Base-by-base conservation (phyloP, 1,139 yeast species). In the Blastobotrys indianensis region DNA sequence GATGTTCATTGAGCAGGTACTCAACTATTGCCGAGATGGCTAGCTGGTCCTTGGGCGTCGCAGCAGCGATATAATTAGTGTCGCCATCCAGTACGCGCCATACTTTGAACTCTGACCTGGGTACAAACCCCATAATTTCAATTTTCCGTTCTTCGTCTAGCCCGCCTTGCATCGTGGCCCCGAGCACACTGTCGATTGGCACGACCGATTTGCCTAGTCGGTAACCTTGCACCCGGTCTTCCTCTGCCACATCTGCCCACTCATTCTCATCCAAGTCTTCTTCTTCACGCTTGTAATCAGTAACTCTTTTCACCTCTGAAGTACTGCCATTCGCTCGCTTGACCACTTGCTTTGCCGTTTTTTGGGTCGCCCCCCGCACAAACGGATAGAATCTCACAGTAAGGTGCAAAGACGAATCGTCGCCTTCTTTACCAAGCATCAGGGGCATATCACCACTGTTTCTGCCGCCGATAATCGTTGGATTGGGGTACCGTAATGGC, bases 111-210 rank as follows among this genome's bases (percentile, higher is more conserved):
- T 65, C 61, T 0, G 58, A 56, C 12, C 58, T 57, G 7, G 70
- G 68, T 8, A 80, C 64, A 53, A 86, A 80, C 0, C 88, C 88
- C 31, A 85, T 56, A 3, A 88, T 68, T 59, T 82, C 87, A 23
- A 86, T 59, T 7, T 53, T 42, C 1, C 53, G 46, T 16, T 39
- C 48, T 5, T 44, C 50, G 2, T 42, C 37, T 1, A 16, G 12
- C 6, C 20, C 12, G 4, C 12, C 12, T 10, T 23, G 28, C 4
- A 13, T 13, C 4, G 12, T 12, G 11, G 10, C 38, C 5, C 10
- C 12, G 11, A 23, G 11, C 9, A 17, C 29, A 10, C 20, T 25
- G 12, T 35, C 38, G 9, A 35, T 13, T 20, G 38, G 29, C 9
- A 35, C 15, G 12, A 35, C 8, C 6, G 25, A 4, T 16, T 13